Evolutionary conservation across 768 basidiomycete genomes (phyloP).

Genomic region (Leccinum truebloodii): DNA sequence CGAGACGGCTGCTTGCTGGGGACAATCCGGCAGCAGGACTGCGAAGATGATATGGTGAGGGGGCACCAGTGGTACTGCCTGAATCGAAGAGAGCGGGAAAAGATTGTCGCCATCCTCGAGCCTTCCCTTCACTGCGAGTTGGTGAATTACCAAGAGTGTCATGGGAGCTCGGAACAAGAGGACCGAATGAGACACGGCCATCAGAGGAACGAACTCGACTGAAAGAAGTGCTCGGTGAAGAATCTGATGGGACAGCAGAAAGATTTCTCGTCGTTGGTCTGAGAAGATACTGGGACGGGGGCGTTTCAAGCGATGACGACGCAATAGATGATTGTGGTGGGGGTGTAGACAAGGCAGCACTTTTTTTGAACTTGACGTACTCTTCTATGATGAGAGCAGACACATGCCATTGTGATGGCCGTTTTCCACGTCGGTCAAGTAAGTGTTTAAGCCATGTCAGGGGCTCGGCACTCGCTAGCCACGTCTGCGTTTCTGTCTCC

Average conservation of each 20-base stretch:
- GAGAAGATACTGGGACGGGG: conserved; percentile 12
- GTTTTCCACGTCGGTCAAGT: conserved; percentile 46
- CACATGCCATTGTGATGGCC: conserved; percentile 58
- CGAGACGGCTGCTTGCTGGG: conserved; percentile 45
- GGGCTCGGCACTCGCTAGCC: conserved; percentile 66
- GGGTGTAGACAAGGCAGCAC: conserved; percentile 14
- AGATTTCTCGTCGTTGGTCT: conserved; percentile 19
- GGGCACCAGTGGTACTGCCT: conserved; percentile 37
- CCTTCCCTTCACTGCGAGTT: conserved; percentile 41
- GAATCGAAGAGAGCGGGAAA: conserved; percentile 31
- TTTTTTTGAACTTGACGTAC: conserved; percentile 48
- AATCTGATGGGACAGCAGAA: conserved; percentile 39
- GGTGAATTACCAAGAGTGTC: conserved; percentile 49
- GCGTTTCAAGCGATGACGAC: conserved; percentile 17
- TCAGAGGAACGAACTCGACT: conserved; percentile 44
- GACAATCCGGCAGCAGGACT: conserved; percentile 37
- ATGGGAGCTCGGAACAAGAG: conserved; percentile 47
- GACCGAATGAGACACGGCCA: conserved; percentile 59
- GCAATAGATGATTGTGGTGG: conserved; percentile 14
- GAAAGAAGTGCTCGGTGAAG: conserved; percentile 42
- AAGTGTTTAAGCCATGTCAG: conserved; percentile 73
- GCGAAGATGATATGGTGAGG: conserved; percentile 33
- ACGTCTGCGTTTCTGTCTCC: conserved; percentile 45
- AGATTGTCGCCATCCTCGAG: conserved; percentile 29
- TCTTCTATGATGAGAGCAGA: conserved; percentile 73